Evolutionary conservation across 2,329 filamentous ascomycete species (phyloP).

Genomic region (Aurifilum marmelostoma): DNA sequence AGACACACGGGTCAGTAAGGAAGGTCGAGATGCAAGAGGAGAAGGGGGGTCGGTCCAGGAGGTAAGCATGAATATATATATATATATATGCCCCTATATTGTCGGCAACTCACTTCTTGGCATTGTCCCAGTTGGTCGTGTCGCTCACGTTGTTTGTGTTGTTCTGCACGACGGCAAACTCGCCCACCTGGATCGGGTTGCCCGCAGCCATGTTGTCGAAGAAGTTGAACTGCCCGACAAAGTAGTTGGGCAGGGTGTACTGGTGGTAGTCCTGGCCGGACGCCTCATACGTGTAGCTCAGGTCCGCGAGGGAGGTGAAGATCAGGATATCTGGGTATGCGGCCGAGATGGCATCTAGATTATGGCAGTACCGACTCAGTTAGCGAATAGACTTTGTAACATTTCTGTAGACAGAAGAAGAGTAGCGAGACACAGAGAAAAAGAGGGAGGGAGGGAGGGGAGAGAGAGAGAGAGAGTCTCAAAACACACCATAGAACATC

Average conservation of each 20-base stretch:
- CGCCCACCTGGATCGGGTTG: conserved; percentile 41
- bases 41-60: too few relatives aligned
- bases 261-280: conserved; percentile 42
- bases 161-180: conserved; percentile 41
- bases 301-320: conserved; percentile 24
- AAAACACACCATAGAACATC: conserved; percentile 48
- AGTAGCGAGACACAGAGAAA: too few relatives aligned
- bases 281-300: conserved; percentile 28
- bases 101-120: conserved; percentile 15
- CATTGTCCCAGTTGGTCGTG: conserved; percentile 16
- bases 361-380: conserved; percentile 31
- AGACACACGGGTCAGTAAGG: too few relatives aligned
- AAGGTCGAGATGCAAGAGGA: conserved; percentile 24
- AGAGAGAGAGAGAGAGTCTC: too few relatives aligned
- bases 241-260: conserved; percentile 39
- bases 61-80: too few relatives aligned
- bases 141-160: conserved; percentile 34
- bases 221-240: conserved; percentile 39
- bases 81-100: too few relatives aligned
- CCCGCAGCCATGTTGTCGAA: conserved; percentile 45
- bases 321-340: conserved; percentile 27
- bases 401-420: too few relatives aligned
- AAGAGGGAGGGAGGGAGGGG: too few relatives aligned
- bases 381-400: too few relatives aligned
- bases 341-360: conserved; percentile 31